Evolutionary conservation across 495 filamentous ascomycete genomes (phyloP), one percentile per base, ranked within the genome.

Genomic region (Xylaria sp.): DNA sequence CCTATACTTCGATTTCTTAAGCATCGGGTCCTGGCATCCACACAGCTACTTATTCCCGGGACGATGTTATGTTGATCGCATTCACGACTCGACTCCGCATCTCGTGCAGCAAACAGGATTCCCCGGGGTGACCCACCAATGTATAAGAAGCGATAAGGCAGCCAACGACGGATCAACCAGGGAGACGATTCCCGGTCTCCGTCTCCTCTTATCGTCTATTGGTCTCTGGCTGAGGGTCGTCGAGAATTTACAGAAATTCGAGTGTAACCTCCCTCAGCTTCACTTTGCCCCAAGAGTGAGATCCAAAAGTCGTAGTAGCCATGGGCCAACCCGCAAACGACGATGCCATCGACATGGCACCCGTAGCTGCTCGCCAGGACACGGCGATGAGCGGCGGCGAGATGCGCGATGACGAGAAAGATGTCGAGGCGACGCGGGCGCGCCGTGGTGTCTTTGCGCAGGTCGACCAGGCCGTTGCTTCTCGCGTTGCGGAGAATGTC

Each of bases 401-500:
- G 12, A 67, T 55, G 43, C 67, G 40, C n/a, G 73, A 72, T 43
- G 50, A 68, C 35, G 76, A 77, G 37, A 75, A 75, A 24, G 74
- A 73, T 6, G 55, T 57, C 17, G 71, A 72, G 29, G 35, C 65
- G 41, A 65, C 9, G 17, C 50, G 46, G 21, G 9, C 53, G 0
- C 17, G 33, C 21, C 68, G 15, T 6, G 29, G 50, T 14, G 9
- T 43, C 9, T 71, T 68, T 44, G 44, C 73, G 31, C 77, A 77
- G n/a, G 71, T 79, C 29, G 74, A 79, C 40, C 74, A 75, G 21
- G 74, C 71, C 17, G 52, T 79, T 29, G 77, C 77, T 12, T 73
- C 70, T 50, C 74, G 76, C 57, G 78, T 79, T 43, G 77, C 77
- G 21, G 77, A 62, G 17, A 78, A 73, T 46, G 77, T 79, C 5